These are phyloP conservation scores for Letharia lupina DNA, from an alignment of 495 filamentous ascomycete species.

Conservation along the genomic window DNA sequence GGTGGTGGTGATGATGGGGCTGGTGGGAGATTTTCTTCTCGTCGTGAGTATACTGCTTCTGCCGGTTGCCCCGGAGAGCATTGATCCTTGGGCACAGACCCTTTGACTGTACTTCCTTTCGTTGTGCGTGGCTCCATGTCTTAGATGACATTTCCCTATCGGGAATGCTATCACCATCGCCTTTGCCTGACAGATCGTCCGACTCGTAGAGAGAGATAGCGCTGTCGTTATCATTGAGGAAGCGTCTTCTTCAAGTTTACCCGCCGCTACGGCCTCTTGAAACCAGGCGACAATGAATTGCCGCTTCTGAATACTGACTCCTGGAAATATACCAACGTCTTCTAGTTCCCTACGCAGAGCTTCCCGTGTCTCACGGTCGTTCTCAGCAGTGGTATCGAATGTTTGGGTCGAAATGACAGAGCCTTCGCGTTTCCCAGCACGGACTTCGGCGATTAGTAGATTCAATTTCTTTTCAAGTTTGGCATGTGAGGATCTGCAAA, in stretches of 20 bases:
- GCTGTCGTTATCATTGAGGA: neutral
- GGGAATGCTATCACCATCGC: neutral
- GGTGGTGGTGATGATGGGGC: too few relatives aligned
- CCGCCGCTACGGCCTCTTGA: conserved; percentile 18
- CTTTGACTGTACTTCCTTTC: neutral
- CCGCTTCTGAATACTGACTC: conserved; percentile 15
- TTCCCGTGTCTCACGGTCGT: conserved; percentile 18
- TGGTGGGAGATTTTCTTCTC: too few relatives aligned
- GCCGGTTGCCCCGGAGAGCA: neutral
- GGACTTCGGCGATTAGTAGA: conserved; percentile 20
- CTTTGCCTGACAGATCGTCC: neutral
- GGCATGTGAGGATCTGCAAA: conserved; percentile 19
- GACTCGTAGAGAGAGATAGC: neutral
- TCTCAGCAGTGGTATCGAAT: conserved; percentile 6
- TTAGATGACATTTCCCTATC: neutral
- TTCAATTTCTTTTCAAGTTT: conserved; percentile 22
- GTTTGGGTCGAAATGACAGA: conserved; percentile 15
- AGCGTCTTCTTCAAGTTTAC: conserved; percentile 18
- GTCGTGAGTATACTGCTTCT: neutral
- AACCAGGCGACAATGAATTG: conserved; percentile 23
- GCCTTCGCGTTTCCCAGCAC: conserved; percentile 21
- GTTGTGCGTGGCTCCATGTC: neutral
- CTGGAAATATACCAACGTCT: conserved; percentile 22
- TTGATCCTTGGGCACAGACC: neutral
- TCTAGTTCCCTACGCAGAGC: conserved; percentile 21